phyloP scores from a whole-genome alignment of 139 green algal species.

The Coccomyxa sp. region DNA sequence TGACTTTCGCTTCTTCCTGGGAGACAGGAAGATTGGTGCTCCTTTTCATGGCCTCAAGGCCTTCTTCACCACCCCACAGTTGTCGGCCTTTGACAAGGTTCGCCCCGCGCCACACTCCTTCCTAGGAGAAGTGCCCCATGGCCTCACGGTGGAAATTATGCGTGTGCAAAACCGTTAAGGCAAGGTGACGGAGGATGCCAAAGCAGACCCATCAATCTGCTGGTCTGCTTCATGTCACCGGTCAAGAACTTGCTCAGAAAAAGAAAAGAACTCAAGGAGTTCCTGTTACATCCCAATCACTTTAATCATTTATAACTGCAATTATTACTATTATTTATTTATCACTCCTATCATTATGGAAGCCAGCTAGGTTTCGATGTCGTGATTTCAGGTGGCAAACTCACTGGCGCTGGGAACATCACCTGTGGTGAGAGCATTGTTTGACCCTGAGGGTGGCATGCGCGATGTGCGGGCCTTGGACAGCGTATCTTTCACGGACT shows the following conservation, averaged over 20 bases:
- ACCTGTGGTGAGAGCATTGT: constrained; percentile 81
- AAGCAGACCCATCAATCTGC: too few relatives aligned
- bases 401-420: constrained; percentile 84
- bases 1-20: constrained; percentile 88
- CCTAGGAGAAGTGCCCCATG: too few relatives aligned
- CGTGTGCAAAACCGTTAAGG: background rate
- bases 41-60: constrained; percentile 86
- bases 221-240: too few relatives aligned
- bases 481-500: constrained; percentile 83
- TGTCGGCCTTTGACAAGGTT: constrained; percentile 78
- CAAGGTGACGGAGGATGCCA: too few relatives aligned
- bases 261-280: too few relatives aligned
- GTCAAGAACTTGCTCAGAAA: too few relatives aligned
- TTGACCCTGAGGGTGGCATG: constrained; percentile 94
- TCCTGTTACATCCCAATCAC: too few relatives aligned
- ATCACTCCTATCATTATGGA: too few relatives aligned
- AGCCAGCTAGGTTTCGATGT: background rate
- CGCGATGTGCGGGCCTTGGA: constrained; percentile 80
- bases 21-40: constrained; percentile 79
- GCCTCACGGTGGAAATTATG: too few relatives aligned
- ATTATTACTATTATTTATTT: too few relatives aligned
- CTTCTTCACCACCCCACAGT: constrained; percentile 94
- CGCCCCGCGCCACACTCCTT: background rate
- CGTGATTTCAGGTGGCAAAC: constrained; percentile 48
- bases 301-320: too few relatives aligned